Base-by-base conservation (phyloP, 192 early-diverging fungal genomes). In the Coemansia brasiliensis region DNA sequence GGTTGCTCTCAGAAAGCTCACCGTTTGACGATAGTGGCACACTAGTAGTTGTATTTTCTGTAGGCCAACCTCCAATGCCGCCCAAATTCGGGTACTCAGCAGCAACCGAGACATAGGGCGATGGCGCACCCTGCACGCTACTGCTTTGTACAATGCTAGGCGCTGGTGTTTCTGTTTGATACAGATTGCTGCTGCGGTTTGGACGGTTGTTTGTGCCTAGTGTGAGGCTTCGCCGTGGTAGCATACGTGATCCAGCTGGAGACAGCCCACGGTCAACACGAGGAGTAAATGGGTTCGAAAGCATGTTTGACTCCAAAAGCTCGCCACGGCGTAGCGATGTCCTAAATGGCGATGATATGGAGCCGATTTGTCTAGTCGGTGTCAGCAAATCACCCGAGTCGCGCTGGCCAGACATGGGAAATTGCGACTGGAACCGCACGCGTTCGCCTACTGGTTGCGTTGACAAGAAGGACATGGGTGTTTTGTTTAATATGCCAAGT, bases 231-330 rank as follows among this genome's bases (percentile, higher is more conserved):
- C 61, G 61, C 43, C 75, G 61, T 15, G 58, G 38, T 15, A 68
- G 26, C 16, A 61, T 37, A 39, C 53, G 69, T 24, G 75, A 55
- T 20, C 63, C 57, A 1, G 57, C 65, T 8, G 61, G 25, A 10
- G 69, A 32, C 10, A 63, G 8, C 7, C 39, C 58, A 27, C 66
- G 60, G 44, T 79, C 75, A n/a, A 41, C 41, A 17, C 75, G 69
- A 29, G 75, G 75, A 17, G 69, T 68, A 40, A 79, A 79, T 16
- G 75, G 75, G 37, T 79, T 79, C 15, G 49, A 40, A 18, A 39
- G 58, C 12, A 65, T 24, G 18, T 43, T 62, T 6, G 61, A 25
- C 17, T 72, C 75, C n/a, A 65, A 57, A 25, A 53, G 24, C 16
- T 57, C 29, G 57, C 49, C 54, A 42, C 53, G 59, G 6, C 69